Evolutionary conservation across 352 stramenopile genomes (phyloP).

Genomic region (Globisporangium acanthophoron): DNA sequence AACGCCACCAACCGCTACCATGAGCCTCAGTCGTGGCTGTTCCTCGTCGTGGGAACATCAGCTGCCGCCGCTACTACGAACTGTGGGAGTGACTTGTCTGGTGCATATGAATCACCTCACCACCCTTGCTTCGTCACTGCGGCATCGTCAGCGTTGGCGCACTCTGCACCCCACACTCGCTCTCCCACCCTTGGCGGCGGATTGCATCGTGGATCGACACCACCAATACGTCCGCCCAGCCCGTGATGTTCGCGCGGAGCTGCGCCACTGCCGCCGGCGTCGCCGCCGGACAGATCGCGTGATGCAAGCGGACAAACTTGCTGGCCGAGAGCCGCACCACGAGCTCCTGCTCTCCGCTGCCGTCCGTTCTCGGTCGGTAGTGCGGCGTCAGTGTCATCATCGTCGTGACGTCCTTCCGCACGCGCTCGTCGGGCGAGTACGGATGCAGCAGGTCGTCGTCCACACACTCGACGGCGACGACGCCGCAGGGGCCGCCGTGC

Average conservation of each 20-base stretch:
- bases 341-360: slow-evolving; percentile 11
- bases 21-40: no score
- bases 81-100: no score
- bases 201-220: slow-evolving; percentile 16
- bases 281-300: slow-evolving; percentile 11
- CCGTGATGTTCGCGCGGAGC: slow-evolving; percentile 10
- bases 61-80: no score
- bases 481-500: slow-evolving; percentile 5
- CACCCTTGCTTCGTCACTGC: no score
- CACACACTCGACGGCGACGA: slow-evolving; percentile 32
- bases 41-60: no score
- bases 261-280: slow-evolving; percentile 17
- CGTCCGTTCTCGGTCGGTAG: slow-evolving; percentile 12
- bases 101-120: no score
- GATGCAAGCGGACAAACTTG: slow-evolving; percentile 19
- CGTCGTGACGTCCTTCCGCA: slow-evolving; percentile 20
- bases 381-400: slow-evolving; percentile 23
- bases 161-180: neutral
- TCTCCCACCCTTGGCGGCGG: slow-evolving; percentile 8
- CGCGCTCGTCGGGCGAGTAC: slow-evolving; percentile 22
- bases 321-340: slow-evolving; percentile 19
- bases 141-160: no score
- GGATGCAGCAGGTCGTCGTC: slow-evolving; percentile 47
- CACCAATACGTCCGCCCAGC: slow-evolving; percentile 22
- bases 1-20: no score